Evolutionary conservation across 768 basidiomycete species (phyloP), one percentile per base, ranked within the genome.

Genomic region (Tulasnella sp.): DNA sequence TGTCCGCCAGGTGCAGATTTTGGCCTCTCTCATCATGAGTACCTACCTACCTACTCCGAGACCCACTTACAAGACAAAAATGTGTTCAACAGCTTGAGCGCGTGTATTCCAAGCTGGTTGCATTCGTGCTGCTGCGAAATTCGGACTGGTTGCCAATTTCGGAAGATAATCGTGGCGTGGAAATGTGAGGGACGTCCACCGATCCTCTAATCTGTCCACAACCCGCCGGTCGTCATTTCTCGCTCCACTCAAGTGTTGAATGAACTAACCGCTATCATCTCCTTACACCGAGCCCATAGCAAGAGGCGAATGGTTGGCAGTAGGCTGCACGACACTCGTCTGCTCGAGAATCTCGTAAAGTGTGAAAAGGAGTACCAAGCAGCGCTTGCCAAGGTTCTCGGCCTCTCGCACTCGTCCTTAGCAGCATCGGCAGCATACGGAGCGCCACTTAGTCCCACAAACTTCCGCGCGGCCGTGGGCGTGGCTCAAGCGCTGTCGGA

Each of bases 361-460:
- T 88, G 90, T 80, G 93, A 94, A 84, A 93, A 92, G 83, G 92
- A 92, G 44, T 92, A 92, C 83, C 85, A 89, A 2, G 91, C 90
- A 81, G 89, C 91, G 9, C 86, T 94, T 36, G 82, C 83, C n/a
- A 81, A 86, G 27, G 86, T 93, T 58, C 87, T 94, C 34, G 89
- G 90, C 72, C 83, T 88, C 38, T 92, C 91, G 16, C 88, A 89
- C 81, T 84, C 90, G 0, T 90, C 92, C 1, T 86, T 92, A 39
- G 88, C 91, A 9, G 89, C 91, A 2, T 89, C 93, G 79, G 88
- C 91, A 27, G 93, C 93, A 0, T 95, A 92, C 84, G 92, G 93
- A 3, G 88, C 92, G 2, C 89, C 92, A 4, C 91, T 91, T 0
- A 85, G 91, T 0, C 90, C 89, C 0, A 88, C 88, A 0, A 85